Conservation (phyloP, 192 early-diverging fungal genomes). For the Coemansia sp. region DNA sequence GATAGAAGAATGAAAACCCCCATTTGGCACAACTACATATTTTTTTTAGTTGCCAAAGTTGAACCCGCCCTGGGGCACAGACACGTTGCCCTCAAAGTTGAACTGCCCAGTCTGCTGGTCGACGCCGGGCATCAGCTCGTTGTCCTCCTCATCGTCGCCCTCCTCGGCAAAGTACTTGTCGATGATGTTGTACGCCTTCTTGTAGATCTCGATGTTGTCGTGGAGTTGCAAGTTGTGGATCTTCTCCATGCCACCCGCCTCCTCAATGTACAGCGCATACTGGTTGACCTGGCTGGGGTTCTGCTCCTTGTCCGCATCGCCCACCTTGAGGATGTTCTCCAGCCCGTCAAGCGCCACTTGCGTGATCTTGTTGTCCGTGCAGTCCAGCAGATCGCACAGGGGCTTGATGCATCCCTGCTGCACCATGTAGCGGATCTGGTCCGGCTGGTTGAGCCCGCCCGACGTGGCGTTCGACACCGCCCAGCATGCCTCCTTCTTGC, state of each 20-base stretch:
- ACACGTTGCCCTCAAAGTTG: conserved; percentile 70
- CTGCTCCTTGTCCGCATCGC: conserved; percentile 77
- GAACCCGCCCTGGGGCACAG: conserved; percentile 78
- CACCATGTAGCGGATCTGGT: conserved; percentile 94
- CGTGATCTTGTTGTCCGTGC: conserved; percentile 94
- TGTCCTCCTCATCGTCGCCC: conserved; percentile 69
- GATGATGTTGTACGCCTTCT: conserved; percentile 93
- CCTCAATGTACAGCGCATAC: conserved; percentile 90
- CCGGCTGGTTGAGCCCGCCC: conserved; percentile 85
- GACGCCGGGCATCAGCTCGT: conserved; percentile 67
- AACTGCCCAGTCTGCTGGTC: conserved; percentile 77
- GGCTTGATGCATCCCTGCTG: conserved; percentile 92
- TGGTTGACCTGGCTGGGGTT: conserved; percentile 66
- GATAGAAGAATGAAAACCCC: conserved; percentile 3
- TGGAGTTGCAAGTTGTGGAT: conserved; percentile 94
- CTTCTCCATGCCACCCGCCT: conserved; percentile 93
- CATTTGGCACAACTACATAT: background rate
- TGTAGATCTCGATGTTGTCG: conserved; percentile 96
- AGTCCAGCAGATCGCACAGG: conserved; percentile 87
- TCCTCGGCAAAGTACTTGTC: conserved; percentile 95
- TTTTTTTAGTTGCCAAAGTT: conserved; percentile 61
- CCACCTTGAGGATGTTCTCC: conserved; percentile 97
- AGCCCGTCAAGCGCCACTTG: conserved; percentile 96
- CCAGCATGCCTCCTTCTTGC: conserved; percentile 99
- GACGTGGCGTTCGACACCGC: conserved; percentile 98